Percentiles rank a stretch among this genome's conserved stretches.
Conservation (phyloP, 495 filamentous ascomycete genomes). For the Xylaria curta region DNA sequence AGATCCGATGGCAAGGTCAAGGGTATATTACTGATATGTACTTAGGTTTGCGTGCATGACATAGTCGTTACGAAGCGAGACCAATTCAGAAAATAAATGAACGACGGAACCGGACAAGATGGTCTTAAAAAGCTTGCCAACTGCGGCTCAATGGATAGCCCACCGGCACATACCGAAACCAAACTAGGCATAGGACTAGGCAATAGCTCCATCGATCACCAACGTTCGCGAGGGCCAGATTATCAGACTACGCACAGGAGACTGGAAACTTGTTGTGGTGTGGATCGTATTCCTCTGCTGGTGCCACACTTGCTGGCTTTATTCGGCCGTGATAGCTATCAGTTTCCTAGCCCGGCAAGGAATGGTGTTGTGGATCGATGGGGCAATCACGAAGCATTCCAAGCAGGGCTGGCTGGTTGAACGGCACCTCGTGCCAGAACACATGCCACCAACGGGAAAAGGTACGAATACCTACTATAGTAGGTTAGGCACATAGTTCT, state of each 20-base stretch:
- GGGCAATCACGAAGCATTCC: conserved; percentile 15
- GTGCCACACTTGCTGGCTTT: conserved; percentile 14
- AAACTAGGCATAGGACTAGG: conserved; percentile 1
- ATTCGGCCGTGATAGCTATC: conserved; percentile 9
- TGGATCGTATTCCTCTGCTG: conserved; percentile 19
- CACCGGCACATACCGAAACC: conserved; percentile 18
- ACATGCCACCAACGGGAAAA: background rate
- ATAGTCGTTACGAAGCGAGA: conserved; percentile 4
- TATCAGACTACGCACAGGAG: background rate
- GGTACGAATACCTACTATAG: conserved; percentile 1
- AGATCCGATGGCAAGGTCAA: conserved; percentile 12
- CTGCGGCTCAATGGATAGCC: conserved; percentile 8
- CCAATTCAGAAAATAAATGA: background rate
- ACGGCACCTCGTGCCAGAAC: conserved; percentile 2
- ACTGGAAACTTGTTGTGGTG: background rate
- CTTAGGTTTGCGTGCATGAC: conserved; percentile 14
- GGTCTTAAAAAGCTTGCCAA: conserved; percentile 15
- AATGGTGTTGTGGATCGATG: conserved; percentile 10
- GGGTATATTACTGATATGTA: conserved; percentile 8
- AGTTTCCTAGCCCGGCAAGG: conserved; percentile 13
- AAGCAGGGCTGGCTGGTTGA: background rate
- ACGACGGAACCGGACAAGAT: conserved; percentile 6
- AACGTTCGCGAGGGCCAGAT: background rate
- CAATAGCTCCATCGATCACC: conserved; percentile 2
- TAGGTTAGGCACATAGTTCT: background rate